Evolutionary conservation across 768 basidiomycete genomes (phyloP), one percentile per base, ranked within the genome.

Genomic region (Tephrocybe sp.): DNA sequence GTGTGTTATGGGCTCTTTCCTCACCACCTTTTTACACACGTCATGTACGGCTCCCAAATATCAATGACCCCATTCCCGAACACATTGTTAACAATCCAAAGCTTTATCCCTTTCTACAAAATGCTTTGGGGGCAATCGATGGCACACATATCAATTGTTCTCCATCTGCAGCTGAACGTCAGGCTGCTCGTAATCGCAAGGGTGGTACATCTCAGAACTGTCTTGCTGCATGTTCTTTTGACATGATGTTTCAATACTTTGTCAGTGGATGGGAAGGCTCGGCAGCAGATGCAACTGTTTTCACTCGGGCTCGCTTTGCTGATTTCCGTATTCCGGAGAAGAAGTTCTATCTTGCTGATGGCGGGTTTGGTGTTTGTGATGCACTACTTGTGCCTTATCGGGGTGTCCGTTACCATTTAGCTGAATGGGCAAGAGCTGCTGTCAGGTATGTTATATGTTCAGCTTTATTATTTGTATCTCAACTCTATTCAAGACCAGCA

Each of bases 321-420:
- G 62, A 66, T 40, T 54, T 76, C 9, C 9, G 11, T 0, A 56
- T 73, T 23, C 62, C 64, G 3, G 27, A 49, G 0, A 65, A 67
- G 0, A 59, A 59, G 24, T 74, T 69, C 31, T 67, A 64, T 34
- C 60, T 74, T n/a, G 67, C 61, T 5, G 68, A 69, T 67, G 69
- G 67, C 13, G 68, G 70, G 4, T 72, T 69, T 60, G 53, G 57
- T 11, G 13, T 51, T 0, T 67, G 65, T 52, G 56, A 68, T 54
- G 24, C 50, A 3, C 57, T 72, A 7, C 55, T 76, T 11, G 56
- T 67, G 3, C 71, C 70, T 6, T 74, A 70, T 51, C 50, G 55
- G 10, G 64, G 66, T n/a, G 63, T 68, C 0, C 49, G 59, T 0
- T 75, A 74, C 55, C 71, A 75, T 49, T 57, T 75, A 1, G 56